These are phyloP conservation scores for Termitomyces sp. DNA, from an alignment of 1,284 basidiomycete genomes.

Conservation along the genomic window DNA sequence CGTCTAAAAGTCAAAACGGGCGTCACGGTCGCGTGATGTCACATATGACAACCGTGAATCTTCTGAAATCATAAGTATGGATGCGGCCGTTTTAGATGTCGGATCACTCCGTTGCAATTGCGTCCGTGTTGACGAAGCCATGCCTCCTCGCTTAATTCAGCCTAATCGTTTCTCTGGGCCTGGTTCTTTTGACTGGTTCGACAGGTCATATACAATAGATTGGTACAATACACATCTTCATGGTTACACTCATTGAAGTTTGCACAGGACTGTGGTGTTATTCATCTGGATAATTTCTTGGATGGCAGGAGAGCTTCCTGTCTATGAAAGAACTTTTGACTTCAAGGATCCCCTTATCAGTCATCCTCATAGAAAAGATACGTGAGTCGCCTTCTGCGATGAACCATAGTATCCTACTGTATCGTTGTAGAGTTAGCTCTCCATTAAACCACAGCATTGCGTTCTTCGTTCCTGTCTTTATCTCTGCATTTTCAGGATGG, in stretches of 20 bases:
- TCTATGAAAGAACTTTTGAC: slow-evolving; percentile 52
- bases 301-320: slow-evolving; percentile 34
- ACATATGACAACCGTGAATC: slow-evolving; percentile 10
- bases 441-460: slow-evolving; percentile 41
- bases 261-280: slow-evolving; percentile 38
- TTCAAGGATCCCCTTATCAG: slow-evolving; percentile 47
- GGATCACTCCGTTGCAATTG: neutral
- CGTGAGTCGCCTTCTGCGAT: slow-evolving; percentile 30
- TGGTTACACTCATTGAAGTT: neutral
- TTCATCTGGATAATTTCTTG: slow-evolving; percentile 41
- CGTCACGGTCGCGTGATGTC: slow-evolving; percentile 22
- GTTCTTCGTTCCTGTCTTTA: slow-evolving; percentile 37
- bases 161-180: slow-evolving; percentile 29
- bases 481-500: slow-evolving; percentile 33
- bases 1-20: neutral
- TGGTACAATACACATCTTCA: slow-evolving; percentile 27
- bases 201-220: slow-evolving; percentile 35
- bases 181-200: slow-evolving; percentile 44
- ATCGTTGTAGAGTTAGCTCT: slow-evolving; percentile 40
- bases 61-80: too few species aligned
- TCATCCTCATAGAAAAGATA: slow-evolving; percentile 44
- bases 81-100: neutral
- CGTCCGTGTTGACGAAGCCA: neutral
- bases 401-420: neutral
- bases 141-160: slow-evolving; percentile 12